These are phyloP conservation scores for Claviceps maximensis DNA, from an alignment of 2,329 filamentous ascomycete genomes.

Conservation along the genomic window DNA sequence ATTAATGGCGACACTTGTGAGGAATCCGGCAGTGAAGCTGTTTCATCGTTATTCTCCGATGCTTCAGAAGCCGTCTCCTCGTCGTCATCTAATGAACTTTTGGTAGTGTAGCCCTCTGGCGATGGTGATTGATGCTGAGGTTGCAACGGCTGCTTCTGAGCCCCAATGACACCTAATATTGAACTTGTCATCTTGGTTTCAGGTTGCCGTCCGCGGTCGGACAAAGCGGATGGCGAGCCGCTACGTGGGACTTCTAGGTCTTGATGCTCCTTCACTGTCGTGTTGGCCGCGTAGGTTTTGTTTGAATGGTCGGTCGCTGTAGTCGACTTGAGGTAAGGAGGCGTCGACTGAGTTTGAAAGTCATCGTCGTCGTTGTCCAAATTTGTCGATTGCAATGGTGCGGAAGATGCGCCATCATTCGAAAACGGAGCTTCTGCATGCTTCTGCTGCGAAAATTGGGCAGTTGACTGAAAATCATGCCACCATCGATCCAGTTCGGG, in stretches of 20 bases:
- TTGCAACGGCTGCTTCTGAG: constrained; percentile 17
- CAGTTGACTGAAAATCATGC: constrained; percentile 25
- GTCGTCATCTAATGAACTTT: constrained; percentile 11
- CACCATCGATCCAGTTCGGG: constrained; percentile 35
- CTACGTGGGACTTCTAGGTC: constrained; percentile 10
- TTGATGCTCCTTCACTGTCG: constrained; percentile 21
- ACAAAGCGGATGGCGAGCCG: constrained; percentile 8
- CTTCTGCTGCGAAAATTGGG: constrained; percentile 11
- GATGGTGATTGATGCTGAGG: constrained; percentile 10
- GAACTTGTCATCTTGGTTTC: constrained; percentile 9
- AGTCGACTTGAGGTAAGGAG: constrained; percentile 22
- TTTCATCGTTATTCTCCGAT: constrained; percentile 19
- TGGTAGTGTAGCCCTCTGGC: constrained; percentile 1
- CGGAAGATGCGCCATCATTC: constrained; percentile 5
- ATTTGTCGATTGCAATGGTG: constrained; percentile 6
- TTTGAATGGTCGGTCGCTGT: constrained; percentile 10
- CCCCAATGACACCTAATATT: constrained; percentile 24
- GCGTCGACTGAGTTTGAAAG: constrained; percentile 38
- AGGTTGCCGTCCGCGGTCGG: constrained; percentile 8
- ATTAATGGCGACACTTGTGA: constrained; percentile 13
- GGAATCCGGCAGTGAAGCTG: constrained; percentile 11
- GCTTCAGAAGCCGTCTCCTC: constrained; percentile 32
- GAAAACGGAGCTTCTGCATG: constrained; percentile 2
- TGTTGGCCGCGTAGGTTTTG: constrained; percentile 13
- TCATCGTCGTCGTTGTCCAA: constrained; percentile 28